Percentiles rank a stretch among this genome's conserved stretches.
phyloP scores from a whole-genome alignment of 345 rosid species.

The Brassica napus region Da-Ae NC_063435.1:27967001-27967500 shows the following conservation, averaged over 20 bases:
- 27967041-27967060: not conserved
- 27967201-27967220: slow-evolving; percentile 46
- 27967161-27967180: slow-evolving; percentile 4
- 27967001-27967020: not conserved
- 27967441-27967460: slow-evolving; percentile 28
- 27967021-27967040: not conserved
- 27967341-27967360: slow-evolving; percentile 23
- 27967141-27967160: not conserved
- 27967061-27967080: not conserved
- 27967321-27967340: slow-evolving; percentile 22
- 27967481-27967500: slow-evolving; percentile 13
- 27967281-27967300: slow-evolving; percentile 17
- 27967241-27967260: slow-evolving; percentile 50
- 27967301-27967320: slow-evolving; percentile 16
- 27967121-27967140: slow-evolving; percentile 25
- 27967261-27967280: slow-evolving; percentile 35
- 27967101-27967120: slow-evolving; percentile 30
- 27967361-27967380: slow-evolving; percentile 25
- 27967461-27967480: slow-evolving; percentile 21
- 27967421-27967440: slow-evolving; percentile 15
- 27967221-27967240: slow-evolving; percentile 78
- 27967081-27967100: slow-evolving; percentile 22
- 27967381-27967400: slow-evolving; percentile 19
- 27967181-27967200: slow-evolving; percentile 30
- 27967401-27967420: slow-evolving; percentile 35